Evolutionary conservation across 768 basidiomycete genomes (phyloP).

Genomic region (Exidia glandulosa): DNA sequence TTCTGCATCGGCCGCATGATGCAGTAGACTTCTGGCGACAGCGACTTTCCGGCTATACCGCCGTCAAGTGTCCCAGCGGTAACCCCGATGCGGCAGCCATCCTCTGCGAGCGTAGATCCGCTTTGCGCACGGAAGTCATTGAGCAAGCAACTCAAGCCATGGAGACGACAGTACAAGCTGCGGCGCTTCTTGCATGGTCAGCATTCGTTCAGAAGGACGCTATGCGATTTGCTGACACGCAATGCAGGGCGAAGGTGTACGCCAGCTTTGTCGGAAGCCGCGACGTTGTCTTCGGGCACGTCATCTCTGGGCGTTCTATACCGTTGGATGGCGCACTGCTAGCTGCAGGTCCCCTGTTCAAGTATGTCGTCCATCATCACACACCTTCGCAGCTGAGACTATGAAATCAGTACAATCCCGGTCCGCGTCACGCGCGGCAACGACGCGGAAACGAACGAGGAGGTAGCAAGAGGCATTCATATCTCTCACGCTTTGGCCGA

Average conservation of each 20-base stretch:
- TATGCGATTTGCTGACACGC: too few relatives aligned
- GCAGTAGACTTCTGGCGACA: background rate
- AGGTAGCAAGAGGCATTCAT: conserved; percentile 28
- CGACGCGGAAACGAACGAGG: conserved; percentile 16
- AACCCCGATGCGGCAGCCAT: background rate
- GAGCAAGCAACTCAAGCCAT: background rate
- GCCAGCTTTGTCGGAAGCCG: conserved; percentile 10
- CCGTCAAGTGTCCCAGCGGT: background rate
- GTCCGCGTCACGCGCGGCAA: conserved; percentile 26
- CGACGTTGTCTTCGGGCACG: conserved; percentile 37
- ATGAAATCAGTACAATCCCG: conserved; percentile 33
- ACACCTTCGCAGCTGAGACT: background rate
- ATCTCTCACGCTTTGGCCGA: conserved; percentile 26
- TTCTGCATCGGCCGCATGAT: background rate
- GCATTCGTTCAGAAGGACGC: background rate
- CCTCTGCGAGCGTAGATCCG: background rate
- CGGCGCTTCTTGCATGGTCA: background rate
- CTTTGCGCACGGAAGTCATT: background rate
- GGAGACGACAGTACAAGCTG: background rate
- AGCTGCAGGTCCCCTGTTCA: conserved; percentile 35
- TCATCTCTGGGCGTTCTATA: conserved; percentile 29
- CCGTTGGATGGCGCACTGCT: conserved; percentile 29
- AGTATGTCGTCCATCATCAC: conserved; percentile 19
- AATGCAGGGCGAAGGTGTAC: conserved; percentile 14
- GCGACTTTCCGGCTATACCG: background rate